phyloP scores from a whole-genome alignment of 345 rosid genomes.

The Populus simonii region DNA sequence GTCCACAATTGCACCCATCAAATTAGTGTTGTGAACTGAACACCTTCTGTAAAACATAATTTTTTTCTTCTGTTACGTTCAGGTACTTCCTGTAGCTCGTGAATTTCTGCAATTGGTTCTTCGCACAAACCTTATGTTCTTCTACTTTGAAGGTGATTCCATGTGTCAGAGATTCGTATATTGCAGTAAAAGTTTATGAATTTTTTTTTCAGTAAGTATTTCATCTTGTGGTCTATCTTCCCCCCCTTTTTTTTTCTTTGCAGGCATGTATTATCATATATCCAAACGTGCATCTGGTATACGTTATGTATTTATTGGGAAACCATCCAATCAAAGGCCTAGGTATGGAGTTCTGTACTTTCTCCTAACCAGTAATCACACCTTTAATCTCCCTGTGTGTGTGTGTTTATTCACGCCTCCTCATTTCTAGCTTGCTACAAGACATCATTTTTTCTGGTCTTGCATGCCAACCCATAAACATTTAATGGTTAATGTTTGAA shows the following conservation, averaged over 20 bases:
- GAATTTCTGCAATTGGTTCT: conserved; percentile 76
- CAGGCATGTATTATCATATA: conserved; percentile 90
- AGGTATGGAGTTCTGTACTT: conserved; percentile 39
- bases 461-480: neutral
- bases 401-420: neutral
- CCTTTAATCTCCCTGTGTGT: too few relatives aligned
- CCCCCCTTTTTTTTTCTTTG: neutral
- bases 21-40: too few relatives aligned
- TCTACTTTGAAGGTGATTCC: conserved; percentile 89
- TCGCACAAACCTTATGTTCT: conserved; percentile 89
- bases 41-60: neutral
- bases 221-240: neutral
- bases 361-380: neutral
- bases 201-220: neutral
- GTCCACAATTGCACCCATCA: too few relatives aligned
- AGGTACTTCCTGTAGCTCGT: conserved; percentile 78
- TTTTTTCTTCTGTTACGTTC: conserved; percentile 14
- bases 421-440: neutral
- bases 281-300: conserved; percentile 85
- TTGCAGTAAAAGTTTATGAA: neutral
- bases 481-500: neutral
- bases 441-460: neutral
- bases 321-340: conserved; percentile 89
- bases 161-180: conserved; percentile 9
- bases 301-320: conserved; percentile 84